Conservation (phyloP, 225 moss, liverwort and hornwort species). For the Bryum argenteum region DNA sequence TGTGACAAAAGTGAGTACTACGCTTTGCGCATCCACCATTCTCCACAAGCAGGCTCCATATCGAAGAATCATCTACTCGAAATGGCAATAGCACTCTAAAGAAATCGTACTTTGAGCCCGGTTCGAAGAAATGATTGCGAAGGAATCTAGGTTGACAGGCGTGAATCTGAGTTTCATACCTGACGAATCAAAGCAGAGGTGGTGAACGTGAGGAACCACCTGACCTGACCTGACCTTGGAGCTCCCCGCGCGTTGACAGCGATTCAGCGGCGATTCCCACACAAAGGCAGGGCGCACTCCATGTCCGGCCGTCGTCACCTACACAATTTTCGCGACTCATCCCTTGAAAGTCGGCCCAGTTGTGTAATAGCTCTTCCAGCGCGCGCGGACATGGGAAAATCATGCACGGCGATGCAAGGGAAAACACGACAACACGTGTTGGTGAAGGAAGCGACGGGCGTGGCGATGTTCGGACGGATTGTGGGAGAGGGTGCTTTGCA, state of each 20-base stretch:
- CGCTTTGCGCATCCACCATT: neutral
- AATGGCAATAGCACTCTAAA: neutral
- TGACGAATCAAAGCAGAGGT: neutral
- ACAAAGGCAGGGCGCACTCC: neutral
- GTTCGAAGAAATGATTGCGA: neutral
- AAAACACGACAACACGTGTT: neutral
- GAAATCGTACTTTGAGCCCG: neutral
- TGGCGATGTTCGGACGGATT: neutral
- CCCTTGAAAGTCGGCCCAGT: neutral
- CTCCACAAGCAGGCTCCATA: neutral
- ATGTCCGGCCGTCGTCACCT: neutral
- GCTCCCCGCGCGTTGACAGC: no score
- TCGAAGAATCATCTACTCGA: neutral
- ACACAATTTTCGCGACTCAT: neutral
- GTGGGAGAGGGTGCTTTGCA: no score
- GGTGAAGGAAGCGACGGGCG: neutral
- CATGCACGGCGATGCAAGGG: neutral
- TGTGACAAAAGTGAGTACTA: neutral
- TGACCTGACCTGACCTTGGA: no score
- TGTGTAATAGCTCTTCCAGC: neutral
- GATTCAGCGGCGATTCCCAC: neutral
- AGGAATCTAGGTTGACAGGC: neutral
- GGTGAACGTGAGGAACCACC: neutral
- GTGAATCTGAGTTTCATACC: neutral
- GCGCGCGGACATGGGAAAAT: neutral